Base-by-base conservation (phyloP, 2,329 filamentous ascomycete species). In the Talaromyces sp. region DNA sequence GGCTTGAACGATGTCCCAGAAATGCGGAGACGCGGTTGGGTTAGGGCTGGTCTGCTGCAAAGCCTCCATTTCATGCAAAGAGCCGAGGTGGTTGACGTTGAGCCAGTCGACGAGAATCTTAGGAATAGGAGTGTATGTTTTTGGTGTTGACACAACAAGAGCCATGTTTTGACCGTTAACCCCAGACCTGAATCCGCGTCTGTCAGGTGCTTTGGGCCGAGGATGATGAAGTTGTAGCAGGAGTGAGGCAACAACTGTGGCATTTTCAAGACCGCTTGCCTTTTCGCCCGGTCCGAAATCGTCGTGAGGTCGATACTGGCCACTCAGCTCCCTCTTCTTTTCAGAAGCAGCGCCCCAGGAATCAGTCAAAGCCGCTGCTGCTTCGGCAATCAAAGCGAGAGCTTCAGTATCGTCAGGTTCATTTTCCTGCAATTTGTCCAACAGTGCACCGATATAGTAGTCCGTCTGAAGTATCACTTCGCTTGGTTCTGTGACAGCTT, bases 91-190 rank as follows among this genome's bases (percentile, higher is more conserved):
- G 70, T 91, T 85, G 16, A 82, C 81, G 61, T 90, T 84, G 66
- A 96, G 81, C 93, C 93, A 98, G 69, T 90, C 84, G 65, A 97
- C 87, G 14, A 98, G 79, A 16, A 92, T 84, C 70, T 89, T 88
- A 0, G 93, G 91, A 18, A 96, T 80, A 0, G 90, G 71, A 6
- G 70, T 69, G 23, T 70, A 70, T 18, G 67, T 64, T n/a, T 70
- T 69, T 1, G 68, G 65, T 55, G 70, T 66, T 16, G 69, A 65
- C 35, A 70, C 65, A 9, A 70, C 67, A 55, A 72, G 67, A 46
- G 73, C 68, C 61, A 76, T 62, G 60, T 69, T 70, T 46, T 70
- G 72, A 58, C 69, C 68, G 7, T 68, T 67, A 31, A 69, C 59
- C 5, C 72, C 67, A 44, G 68, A 70, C 14, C 65, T 66, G 21